A percentile compares a stretch with the other conserved stretches of the same genome.
Evolutionary conservation across 768 basidiomycete species (phyloP).

Genomic region (Strobilomyces confusus): DNA sequence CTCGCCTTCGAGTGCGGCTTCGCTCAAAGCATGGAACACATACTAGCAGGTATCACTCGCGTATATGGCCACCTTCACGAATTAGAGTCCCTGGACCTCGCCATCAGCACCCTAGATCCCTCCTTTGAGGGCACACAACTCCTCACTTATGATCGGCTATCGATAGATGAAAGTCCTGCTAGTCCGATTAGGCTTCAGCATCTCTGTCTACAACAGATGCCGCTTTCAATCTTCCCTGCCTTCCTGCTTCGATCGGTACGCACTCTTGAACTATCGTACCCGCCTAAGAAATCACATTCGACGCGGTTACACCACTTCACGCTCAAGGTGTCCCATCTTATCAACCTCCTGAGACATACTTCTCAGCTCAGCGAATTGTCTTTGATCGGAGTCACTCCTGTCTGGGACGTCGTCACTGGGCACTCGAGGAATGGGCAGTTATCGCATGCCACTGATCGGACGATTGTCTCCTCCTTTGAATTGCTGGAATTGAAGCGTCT

Average conservation of each 20-base stretch:
- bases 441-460: slow-evolving; percentile 4
- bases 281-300: slow-evolving; percentile 25
- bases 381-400: slow-evolving; percentile 40
- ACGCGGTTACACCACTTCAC: slow-evolving; percentile 28
- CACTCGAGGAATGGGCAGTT: slow-evolving; percentile 10
- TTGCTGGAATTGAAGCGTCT: slow-evolving; percentile 40
- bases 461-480: slow-evolving; percentile 23
- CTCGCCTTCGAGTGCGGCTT: slow-evolving; percentile 33
- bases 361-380: slow-evolving; percentile 41
- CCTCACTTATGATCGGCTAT: slow-evolving; percentile 19
- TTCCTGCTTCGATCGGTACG: slow-evolving; percentile 37
- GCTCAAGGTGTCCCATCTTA: slow-evolving; percentile 39
- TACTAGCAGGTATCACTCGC: slow-evolving; percentile 21
- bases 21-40: slow-evolving; percentile 26
- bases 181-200: slow-evolving; percentile 20
- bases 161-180: slow-evolving; percentile 1
- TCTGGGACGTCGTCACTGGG: slow-evolving; percentile 31
- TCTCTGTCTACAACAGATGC: slow-evolving; percentile 42
- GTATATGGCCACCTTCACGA: slow-evolving; percentile 15
- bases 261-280: slow-evolving; percentile 41
- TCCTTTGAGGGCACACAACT: slow-evolving; percentile 27
- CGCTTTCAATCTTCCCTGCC: slow-evolving; percentile 36
- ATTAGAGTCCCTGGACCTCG: slow-evolving; percentile 30
- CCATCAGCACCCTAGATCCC: slow-evolving; percentile 23
- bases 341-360: slow-evolving; percentile 34